phyloP scores from a whole-genome alignment of 2,329 filamentous ascomycete genomes.

The Alternaria consortialis region DNA sequence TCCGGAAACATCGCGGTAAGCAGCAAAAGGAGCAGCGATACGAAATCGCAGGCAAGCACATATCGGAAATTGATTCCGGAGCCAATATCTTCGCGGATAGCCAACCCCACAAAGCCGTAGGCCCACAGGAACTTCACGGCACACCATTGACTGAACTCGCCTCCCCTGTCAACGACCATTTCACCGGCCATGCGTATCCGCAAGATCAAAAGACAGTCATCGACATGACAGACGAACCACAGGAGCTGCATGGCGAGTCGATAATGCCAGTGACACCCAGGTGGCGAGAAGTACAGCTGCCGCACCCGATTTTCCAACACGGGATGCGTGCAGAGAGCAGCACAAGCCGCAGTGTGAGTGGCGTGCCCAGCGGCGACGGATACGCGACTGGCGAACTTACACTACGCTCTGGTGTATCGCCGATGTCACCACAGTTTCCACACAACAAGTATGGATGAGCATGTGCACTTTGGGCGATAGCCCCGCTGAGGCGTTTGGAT shows the following conservation, averaged over 20 bases:
- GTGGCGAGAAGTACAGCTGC: slow-evolving; percentile 37
- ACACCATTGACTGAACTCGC: slow-evolving; percentile 37
- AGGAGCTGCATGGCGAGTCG: slow-evolving; percentile 37
- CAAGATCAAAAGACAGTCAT: slow-evolving; percentile 31
- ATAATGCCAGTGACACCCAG: slow-evolving; percentile 25
- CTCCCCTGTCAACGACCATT: slow-evolving; percentile 20
- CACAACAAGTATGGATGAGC: background rate
- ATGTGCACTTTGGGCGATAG: background rate
- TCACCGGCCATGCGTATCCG: slow-evolving; percentile 21
- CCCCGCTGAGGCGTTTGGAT: slow-evolving; percentile 5
- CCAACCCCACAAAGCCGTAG: slow-evolving; percentile 24
- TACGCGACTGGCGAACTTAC: slow-evolving; percentile 16
- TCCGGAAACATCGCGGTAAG: slow-evolving; percentile 29
- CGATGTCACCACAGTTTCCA: slow-evolving; percentile 19
- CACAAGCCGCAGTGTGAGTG: slow-evolving; percentile 30
- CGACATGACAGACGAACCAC: slow-evolving; percentile 32
- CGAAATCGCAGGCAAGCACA: slow-evolving; percentile 34
- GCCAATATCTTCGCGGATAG: slow-evolving; percentile 2
- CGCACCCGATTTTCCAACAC: slow-evolving; percentile 19
- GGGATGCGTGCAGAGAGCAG: slow-evolving; percentile 34
- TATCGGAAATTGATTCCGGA: slow-evolving; percentile 28
- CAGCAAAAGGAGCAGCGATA: slow-evolving; percentile 22
- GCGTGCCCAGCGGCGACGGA: slow-evolving; percentile 35
- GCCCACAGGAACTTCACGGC: slow-evolving; percentile 37
- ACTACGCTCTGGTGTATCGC: slow-evolving; percentile 25